phyloP scores from a whole-genome alignment of 176 grass and related monocot species.

The Saccharum spontaneum region DNA sequence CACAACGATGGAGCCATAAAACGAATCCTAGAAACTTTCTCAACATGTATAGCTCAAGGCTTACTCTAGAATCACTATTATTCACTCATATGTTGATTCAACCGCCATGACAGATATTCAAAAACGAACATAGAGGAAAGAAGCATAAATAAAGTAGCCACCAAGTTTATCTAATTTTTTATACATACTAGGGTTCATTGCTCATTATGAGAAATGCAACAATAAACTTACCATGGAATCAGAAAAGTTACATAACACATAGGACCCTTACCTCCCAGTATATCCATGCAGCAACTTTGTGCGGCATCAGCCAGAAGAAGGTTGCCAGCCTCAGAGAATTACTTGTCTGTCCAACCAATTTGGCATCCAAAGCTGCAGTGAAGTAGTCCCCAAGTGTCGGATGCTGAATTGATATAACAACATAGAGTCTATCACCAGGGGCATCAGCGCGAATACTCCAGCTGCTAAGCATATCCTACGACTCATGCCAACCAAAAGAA shows the following conservation, averaged over 20 bases:
- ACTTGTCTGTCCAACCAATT: conserved; percentile 45
- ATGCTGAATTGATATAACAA: conserved; percentile 80
- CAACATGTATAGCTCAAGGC: not conserved
- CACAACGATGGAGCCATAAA: not conserved
- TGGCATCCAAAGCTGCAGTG: conserved; percentile 72
- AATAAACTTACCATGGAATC: not conserved
- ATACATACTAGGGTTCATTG: not conserved
- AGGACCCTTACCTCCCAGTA: conserved; percentile 77
- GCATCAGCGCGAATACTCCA: conserved; percentile 67
- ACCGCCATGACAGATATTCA: conserved; percentile 1
- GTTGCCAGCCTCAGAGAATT: conserved; percentile 51
- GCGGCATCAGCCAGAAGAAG: conserved; percentile 95
- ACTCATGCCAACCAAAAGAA: conserved; percentile 30
- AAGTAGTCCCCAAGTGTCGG: conserved; percentile 85
- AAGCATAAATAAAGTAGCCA: not conserved
- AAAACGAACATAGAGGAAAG: not conserved
- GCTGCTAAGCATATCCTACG: conserved; percentile 87
- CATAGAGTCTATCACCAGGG: conserved; percentile 66
- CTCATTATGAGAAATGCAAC: not conserved
- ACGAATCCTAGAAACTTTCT: not conserved
- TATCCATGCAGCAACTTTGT: conserved; percentile 91
- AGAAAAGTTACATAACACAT: not conserved
- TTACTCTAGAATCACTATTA: not conserved
- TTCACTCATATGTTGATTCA: not conserved
- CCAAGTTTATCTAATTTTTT: not conserved